Evolutionary conservation across 768 basidiomycete species (phyloP).

Genomic region (Heimioporus sp.): DNA sequence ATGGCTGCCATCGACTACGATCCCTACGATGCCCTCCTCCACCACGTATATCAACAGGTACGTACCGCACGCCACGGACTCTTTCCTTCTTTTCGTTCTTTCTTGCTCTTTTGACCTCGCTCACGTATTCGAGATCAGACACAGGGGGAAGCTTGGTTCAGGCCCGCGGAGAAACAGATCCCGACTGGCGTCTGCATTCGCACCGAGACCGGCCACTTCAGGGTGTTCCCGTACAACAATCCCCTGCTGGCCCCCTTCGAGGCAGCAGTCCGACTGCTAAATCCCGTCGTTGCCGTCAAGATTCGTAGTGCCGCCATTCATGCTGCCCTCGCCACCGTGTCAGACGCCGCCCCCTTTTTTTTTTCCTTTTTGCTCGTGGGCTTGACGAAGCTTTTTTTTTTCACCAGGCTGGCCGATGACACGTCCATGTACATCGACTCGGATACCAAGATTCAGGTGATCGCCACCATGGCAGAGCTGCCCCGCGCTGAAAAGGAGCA

Average conservation of each 20-base stretch:
- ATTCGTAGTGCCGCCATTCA: constrained; percentile 77
- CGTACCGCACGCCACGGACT: constrained; percentile 10
- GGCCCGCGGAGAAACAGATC: constrained; percentile 74
- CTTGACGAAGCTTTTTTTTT: background rate
- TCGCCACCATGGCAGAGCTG: constrained; percentile 66
- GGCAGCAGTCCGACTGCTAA: constrained; percentile 67
- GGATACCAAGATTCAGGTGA: constrained; percentile 84
- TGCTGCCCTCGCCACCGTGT: constrained; percentile 71
- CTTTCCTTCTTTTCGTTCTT: background rate
- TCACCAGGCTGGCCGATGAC: constrained; percentile 48
- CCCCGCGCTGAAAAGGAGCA: constrained; percentile 87
- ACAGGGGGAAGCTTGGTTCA: constrained; percentile 82
- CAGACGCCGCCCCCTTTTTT: constrained; percentile 21
- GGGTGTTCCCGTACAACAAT: constrained; percentile 84
- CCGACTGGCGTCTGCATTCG: constrained; percentile 77
- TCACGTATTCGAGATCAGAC: constrained; percentile 46
- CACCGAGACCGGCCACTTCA: constrained; percentile 63
- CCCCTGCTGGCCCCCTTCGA: constrained; percentile 74
- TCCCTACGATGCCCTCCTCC: constrained; percentile 74
- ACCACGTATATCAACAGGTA: constrained; percentile 76
- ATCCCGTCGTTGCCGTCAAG: constrained; percentile 84
- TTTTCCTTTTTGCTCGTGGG: background rate
- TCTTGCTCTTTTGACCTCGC: background rate
- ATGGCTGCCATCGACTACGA: constrained; percentile 65
- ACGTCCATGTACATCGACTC: constrained; percentile 64